Evolutionary conservation across 2,329 filamentous ascomycete genomes (phyloP), one percentile per base, ranked within the genome.

Genomic region (Fusarium humuli): DNA sequence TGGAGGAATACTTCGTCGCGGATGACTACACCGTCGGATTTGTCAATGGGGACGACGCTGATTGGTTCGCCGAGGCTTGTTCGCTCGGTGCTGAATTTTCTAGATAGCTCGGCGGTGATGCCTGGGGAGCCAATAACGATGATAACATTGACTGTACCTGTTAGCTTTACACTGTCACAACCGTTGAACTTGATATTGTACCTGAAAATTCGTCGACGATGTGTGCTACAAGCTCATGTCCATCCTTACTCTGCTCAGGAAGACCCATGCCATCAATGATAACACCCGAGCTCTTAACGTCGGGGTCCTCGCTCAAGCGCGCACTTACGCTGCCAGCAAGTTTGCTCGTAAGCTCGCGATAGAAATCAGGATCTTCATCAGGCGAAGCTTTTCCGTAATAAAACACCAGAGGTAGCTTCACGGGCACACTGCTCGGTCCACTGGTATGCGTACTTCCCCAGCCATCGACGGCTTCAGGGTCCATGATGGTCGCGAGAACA

Each of bases 391-490:
- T 84, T 18, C 96, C 95, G 79, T 93, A 97, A 80, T 94, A 93
- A 78, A 97, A 97, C 29, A 95, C 94, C 57, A 99, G 83, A 7
- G 96, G 96, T 73, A 97, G 85, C 83, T 98, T 98, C 55, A 97
- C 93, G 0, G 95, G 94, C 20, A 97, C 90, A 1, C 90, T 88
- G 73, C 92, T 96, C 1, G 96, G 94, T 0, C 95, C 96, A 71
- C 92, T 97, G 74, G 94, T 97, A 0, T 95, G 94, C 73, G 93
- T 94, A 71, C 88, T 93, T 12, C 96, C 96, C 90, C 94, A 98
- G 22, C 92, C 93, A 66, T 94, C 91, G 75, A 95, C 92, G 4
- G 85, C 84, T 74, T 88, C 86, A 2, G 97, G 86, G 79, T 98
- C 95, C 82, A 98, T 88, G 74, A 97, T 88, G 1, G 92, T 94